Conservation (phyloP, 2,329 filamentous ascomycete genomes). For the Sporothrix phasma region DNA sequence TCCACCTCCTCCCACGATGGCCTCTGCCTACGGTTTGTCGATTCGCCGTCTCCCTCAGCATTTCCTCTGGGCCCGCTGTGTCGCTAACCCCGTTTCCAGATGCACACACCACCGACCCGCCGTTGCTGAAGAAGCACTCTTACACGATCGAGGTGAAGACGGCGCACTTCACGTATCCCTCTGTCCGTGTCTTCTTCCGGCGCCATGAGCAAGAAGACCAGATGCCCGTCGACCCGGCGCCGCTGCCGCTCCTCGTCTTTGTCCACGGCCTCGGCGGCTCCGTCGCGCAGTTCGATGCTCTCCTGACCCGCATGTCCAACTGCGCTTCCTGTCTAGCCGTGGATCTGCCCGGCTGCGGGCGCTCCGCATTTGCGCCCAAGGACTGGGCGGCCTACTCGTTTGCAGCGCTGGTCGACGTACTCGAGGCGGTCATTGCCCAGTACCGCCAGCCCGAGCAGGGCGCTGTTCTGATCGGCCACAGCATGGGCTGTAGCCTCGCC, state of each 20-base stretch:
- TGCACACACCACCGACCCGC: conserved; percentile 56
- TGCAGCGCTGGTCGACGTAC: conserved; percentile 62
- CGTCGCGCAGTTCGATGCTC: conserved; percentile 72
- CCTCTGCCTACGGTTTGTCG: not conserved
- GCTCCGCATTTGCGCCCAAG: conserved; percentile 62
- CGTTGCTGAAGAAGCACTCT: conserved; percentile 70
- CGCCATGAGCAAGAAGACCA: conserved; percentile 74
- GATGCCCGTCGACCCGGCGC: conserved; percentile 60
- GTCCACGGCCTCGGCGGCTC: conserved; percentile 92
- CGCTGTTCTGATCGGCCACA: conserved; percentile 76
- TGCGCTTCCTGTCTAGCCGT: conserved; percentile 77
- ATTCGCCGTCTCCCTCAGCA: too few relatives aligned
- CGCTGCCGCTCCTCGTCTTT: conserved; percentile 78
- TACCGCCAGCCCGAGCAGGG: conserved; percentile 63
- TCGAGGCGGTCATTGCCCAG: conserved; percentile 63
- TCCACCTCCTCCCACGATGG: not conserved
- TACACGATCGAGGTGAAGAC: conserved; percentile 64
- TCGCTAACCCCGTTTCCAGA: conserved; percentile 20
- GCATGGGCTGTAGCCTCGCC: conserved; percentile 75
- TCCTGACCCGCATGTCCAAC: conserved; percentile 73
- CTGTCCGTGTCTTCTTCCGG: conserved; percentile 73
- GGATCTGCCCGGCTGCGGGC: conserved; percentile 82
- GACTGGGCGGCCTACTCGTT: conserved; percentile 71
- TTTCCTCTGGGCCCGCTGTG: not conserved
- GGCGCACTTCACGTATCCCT: conserved; percentile 57